These are phyloP conservation scores for Cercospora brassicicola DNA, from an alignment of 2,329 filamentous ascomycete genomes.

Conservation along the genomic window DNA sequence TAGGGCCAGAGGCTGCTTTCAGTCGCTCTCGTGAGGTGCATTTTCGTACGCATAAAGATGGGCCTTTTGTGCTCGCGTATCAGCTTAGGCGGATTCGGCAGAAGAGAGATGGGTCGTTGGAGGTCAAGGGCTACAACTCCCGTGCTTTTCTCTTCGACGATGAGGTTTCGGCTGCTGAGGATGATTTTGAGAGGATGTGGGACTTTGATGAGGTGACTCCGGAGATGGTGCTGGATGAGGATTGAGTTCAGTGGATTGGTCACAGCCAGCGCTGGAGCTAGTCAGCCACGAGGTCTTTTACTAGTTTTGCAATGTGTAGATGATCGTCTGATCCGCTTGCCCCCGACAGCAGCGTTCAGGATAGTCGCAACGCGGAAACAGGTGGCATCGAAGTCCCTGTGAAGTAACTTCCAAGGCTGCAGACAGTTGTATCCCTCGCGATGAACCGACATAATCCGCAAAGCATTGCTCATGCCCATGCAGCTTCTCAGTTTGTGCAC, in stretches of 20 bases:
- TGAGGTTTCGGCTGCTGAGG: neutral
- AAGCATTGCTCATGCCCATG: neutral
- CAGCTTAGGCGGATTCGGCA: neutral
- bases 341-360: neutral
- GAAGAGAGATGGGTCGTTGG: neutral
- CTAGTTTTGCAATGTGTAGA: neutral
- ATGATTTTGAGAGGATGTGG: neutral
- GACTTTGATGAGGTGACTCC: neutral
- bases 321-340: neutral
- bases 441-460: neutral
- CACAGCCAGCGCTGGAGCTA: neutral
- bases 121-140: neutral
- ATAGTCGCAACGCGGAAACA: neutral
- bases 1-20: neutral
- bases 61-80: neutral
- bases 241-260: neutral
- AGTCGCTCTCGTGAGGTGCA: neutral
- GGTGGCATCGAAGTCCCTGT: neutral
- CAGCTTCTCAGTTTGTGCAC: neutral
- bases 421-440: constrained; percentile 1
- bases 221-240: neutral
- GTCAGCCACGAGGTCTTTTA: neutral
- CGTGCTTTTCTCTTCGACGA: neutral
- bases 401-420: neutral
- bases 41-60: neutral